Evolutionary conservation across 1,284 basidiomycete genomes (phyloP).

Genomic region (Puccinia polysora): DNA sequence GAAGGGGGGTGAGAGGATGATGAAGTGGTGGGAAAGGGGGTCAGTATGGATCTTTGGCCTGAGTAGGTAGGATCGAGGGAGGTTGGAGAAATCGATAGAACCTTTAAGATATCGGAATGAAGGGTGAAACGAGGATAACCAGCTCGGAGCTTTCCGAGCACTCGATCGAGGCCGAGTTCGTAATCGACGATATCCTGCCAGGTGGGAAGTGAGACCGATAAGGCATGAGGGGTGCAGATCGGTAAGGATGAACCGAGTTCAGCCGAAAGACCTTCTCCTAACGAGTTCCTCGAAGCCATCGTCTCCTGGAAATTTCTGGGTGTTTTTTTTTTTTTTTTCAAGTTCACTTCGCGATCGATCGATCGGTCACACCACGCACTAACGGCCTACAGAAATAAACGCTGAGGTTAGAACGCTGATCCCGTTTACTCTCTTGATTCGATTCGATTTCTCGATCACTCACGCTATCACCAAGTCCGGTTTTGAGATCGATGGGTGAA

Average conservation of each 20-base stretch:
- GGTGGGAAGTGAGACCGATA: constrained; percentile 91
- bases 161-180: constrained; percentile 81
- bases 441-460: no score
- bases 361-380: no score
- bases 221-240: constrained; percentile 64
- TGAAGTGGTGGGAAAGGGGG: neutral
- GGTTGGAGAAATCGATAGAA: constrained; percentile 51
- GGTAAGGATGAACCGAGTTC: constrained; percentile 52
- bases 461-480: no score
- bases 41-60: neutral
- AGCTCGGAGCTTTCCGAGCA: constrained; percentile 74
- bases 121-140: constrained; percentile 99
- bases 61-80: constrained; percentile 13
- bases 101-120: constrained; percentile 79
- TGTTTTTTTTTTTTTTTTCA: no score
- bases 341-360: no score
- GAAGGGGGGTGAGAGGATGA: neutral
- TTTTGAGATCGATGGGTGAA: no score
- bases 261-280: no score
- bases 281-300: no score
- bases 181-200: constrained; percentile 93
- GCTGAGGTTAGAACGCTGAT: no score
- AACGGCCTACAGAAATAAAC: no score
- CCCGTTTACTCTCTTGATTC: no score
- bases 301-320: no score